Evolutionary conservation across 2,329 filamentous ascomycete genomes (phyloP).

Genomic region (Nemania serpens): DNA sequence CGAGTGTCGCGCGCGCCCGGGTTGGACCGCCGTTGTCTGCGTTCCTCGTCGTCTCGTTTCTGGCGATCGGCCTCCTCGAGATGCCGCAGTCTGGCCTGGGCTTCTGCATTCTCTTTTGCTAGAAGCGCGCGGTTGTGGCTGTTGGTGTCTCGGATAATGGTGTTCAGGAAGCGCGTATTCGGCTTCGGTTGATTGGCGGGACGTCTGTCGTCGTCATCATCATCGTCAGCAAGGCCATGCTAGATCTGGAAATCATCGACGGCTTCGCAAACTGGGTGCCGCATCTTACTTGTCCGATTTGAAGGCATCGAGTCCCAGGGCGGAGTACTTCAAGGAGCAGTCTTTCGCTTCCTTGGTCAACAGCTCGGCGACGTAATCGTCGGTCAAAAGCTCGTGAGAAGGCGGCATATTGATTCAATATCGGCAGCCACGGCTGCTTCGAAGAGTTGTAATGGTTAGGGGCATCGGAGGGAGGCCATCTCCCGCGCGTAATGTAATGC

Average conservation of each 20-base stretch:
- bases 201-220: constrained; percentile 51
- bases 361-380: constrained; percentile 81
- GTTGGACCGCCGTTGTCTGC: constrained; percentile 45
- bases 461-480: background rate
- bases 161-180: constrained; percentile 86
- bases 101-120: constrained; percentile 82
- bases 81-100: constrained; percentile 69
- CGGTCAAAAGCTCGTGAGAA: constrained; percentile 58
- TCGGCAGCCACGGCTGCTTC: too few species aligned
- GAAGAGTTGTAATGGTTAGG: too few species aligned
- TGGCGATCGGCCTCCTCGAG: constrained; percentile 57
- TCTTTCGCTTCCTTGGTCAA: constrained; percentile 79
- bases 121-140: constrained; percentile 86
- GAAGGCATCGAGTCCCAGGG: constrained; percentile 73
- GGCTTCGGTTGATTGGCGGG: constrained; percentile 74
- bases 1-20: constrained; percentile 57
- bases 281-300: constrained; percentile 52
- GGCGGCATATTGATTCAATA: constrained; percentile 31
- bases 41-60: constrained; percentile 44
- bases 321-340: constrained; percentile 73
- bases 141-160: constrained; percentile 87
- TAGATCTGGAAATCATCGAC: background rate
- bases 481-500: constrained; percentile 8
- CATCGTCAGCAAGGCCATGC: background rate
- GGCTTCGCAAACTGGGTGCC: background rate